These are phyloP conservation scores for Lactarius indigo DNA, from an alignment of 768 basidiomycete genomes.

Conservation along the genomic window DNA sequence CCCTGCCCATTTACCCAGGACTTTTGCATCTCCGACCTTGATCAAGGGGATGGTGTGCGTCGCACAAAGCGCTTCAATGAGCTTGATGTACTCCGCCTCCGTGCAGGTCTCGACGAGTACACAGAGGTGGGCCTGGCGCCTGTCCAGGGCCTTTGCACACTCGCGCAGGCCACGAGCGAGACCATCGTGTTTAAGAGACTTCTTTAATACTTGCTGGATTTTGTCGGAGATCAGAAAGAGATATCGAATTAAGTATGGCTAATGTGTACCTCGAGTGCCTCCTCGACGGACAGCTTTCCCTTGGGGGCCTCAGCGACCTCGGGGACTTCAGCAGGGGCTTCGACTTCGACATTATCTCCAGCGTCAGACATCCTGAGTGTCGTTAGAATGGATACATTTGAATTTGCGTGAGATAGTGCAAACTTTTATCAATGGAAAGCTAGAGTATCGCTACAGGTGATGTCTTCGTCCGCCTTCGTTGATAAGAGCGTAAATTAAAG, in stretches of 20 bases:
- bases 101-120: slow-evolving; percentile 99
- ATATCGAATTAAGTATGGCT: not conserved
- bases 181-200: slow-evolving; percentile 96
- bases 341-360: slow-evolving; percentile 77
- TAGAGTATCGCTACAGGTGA: slow-evolving; percentile 34
- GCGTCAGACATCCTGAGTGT: slow-evolving; percentile 85
- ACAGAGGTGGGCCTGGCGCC: slow-evolving; percentile 96
- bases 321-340: slow-evolving; percentile 54
- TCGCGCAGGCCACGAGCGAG: slow-evolving; percentile 98
- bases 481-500: slow-evolving; percentile 69
- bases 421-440: slow-evolving; percentile 28
- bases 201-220: slow-evolving; percentile 94
- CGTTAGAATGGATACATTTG: not conserved
- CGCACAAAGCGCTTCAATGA: slow-evolving; percentile 98
- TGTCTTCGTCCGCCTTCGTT: slow-evolving; percentile 97
- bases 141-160: slow-evolving; percentile 97
- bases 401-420: slow-evolving; percentile 10
- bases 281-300: slow-evolving; percentile 94
- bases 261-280: slow-evolving; percentile 75
- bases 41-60: slow-evolving; percentile 99
- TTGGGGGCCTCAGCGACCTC: slow-evolving; percentile 90
- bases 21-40: slow-evolving; percentile 98
- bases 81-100: slow-evolving; percentile 99
- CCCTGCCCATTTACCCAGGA: slow-evolving; percentile 97
- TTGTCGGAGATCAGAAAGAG: not conserved